Evolutionary conservation across 169 alveolate species (phyloP), one percentile per base, ranked within the genome.

Genomic region (Plasmodium fragile): DNA sequence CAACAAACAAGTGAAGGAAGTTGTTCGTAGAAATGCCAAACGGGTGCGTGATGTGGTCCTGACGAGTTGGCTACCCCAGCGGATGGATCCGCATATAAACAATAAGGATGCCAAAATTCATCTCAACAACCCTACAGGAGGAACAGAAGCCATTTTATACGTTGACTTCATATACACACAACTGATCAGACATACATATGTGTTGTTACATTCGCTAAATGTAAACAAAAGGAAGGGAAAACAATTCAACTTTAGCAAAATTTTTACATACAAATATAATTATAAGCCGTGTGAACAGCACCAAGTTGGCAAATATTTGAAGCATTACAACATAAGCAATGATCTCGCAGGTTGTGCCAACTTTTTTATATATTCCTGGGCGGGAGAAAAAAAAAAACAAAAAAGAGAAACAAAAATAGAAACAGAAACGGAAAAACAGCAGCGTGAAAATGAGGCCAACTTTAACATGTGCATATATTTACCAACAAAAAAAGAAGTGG

Each of bases 401-500:
- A 32, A 65, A 65, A 45, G 34, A 25, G 22, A 43, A 43, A 22
- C 10, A 49, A 18, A 5, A 80, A 36, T 0, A 45, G 25, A 28
- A 18, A 3, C 70, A 81, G 41, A 81, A 52, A 53, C 34, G 2
- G 8, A 30, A 36, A 39, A 18, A 3, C 30, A 6, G 59, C 10
- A 36, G 45, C 1, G 69, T 34, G 32, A 75, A 32, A 73, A 32
- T 5, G 30, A 75, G 6, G 34, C 85, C 41, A 84, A 84, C 78
- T 84, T 73, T 32, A 84, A 84, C 69, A 84, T 84, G 69, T 84
- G 93, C 55, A 72, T 84, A 73, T 84, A 84, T 73, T 34, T 84
- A 84, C 93, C 93, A 32, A 84, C 93, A 49, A 34, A 73, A 75
- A 84, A 84, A 36, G 93, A 84, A 75, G 43, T 84, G 5, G 93